Evolutionary conservation across 495 filamentous ascomycete species (phyloP), one percentile per base, ranked within the genome.

Genomic region (Cladorrhinum samala): DNA sequence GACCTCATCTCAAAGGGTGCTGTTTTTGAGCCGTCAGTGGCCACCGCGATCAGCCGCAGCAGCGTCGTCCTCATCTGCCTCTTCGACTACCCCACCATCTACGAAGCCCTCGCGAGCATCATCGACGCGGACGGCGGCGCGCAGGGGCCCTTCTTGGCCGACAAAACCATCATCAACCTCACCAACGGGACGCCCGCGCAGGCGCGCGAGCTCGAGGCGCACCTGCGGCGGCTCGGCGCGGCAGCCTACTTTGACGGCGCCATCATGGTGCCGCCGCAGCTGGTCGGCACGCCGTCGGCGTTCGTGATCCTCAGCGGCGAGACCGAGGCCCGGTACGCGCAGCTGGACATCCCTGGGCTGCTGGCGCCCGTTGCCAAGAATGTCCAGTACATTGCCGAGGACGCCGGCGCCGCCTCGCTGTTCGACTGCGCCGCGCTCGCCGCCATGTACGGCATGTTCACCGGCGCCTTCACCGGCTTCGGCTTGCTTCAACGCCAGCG

Each of bases 111-210:
- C 44, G 3, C 19, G 9, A 16, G 19, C 17, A 36, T 49, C 51
- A 6, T 3, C n/a, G n/a, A n/a, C n/a, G n/a, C n/a, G 46, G 9
- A 41, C n/a, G 9, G 21, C 5, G 17, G 9, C 60, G 1, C 21
- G 53, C 48, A 53, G 21, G n/a, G n/a, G n/a, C n/a, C n/a, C n/a
- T 49, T 46, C 25, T 52, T 50, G 6, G 43, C 43, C 19, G 49
- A 39, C 37, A 55, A 60, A 11, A 60, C 56, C 2, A 55, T 61
- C 16, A 53, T 60, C 50, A 59, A 59, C 53, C n/a, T 59, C 19
- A 59, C 57, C 57, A 59, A 59, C 53, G 57, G 53, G 38, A 54
- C 58, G 8, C 54, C 60, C n/a, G 11, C 9, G 33, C 40, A 59
- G 19, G 47, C 57, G 1, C 47, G 41, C 37, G 40, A 46, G 16